These are phyloP conservation scores for Pichia kluyveri DNA, from an alignment of 805 yeast species.

Conservation along the genomic window DNA sequence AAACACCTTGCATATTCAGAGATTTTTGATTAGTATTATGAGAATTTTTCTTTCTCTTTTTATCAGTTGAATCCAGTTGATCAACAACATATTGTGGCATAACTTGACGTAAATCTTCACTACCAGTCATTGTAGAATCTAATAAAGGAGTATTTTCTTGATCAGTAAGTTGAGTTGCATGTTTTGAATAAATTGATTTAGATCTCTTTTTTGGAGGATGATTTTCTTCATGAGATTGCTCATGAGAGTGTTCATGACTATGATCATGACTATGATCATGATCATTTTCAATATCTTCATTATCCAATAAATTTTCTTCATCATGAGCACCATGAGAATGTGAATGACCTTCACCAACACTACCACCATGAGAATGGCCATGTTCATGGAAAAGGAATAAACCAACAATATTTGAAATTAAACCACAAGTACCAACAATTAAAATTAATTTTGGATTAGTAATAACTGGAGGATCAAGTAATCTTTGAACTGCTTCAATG, in stretches of 20 bases:
- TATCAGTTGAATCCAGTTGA: conserved; percentile 11
- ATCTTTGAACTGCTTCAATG: conserved; percentile 87
- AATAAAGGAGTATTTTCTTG: conserved; percentile 5
- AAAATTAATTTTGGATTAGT: conserved; percentile 77
- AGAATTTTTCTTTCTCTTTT: conserved; percentile 7
- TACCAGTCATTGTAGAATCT: conserved; percentile 7
- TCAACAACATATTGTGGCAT: conserved; percentile 22
- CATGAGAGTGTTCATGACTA: conserved; percentile 1
- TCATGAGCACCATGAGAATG: conserved; percentile 5
- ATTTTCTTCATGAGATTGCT: background rate
- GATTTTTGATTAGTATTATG: conserved; percentile 35
- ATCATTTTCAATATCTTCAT: conserved; percentile 2
- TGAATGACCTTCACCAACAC: conserved; percentile 11
- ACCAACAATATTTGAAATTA: conserved; percentile 75
- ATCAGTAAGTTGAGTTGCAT: background rate
- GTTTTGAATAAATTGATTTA: conserved; percentile 1
- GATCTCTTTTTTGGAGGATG: background rate
- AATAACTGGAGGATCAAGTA: conserved; percentile 70
- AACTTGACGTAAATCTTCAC: conserved; percentile 20
- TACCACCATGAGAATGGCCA: conserved; percentile 47
- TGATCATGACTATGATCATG: conserved; percentile 3
- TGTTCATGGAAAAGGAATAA: conserved; percentile 83
- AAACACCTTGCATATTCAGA: conserved; percentile 96
- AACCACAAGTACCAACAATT: conserved; percentile 76
- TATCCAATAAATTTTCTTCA: conserved; percentile 7